Evolutionary conservation across 2,329 filamentous ascomycete genomes (phyloP).

Genomic region (Ilyonectria sp.): DNA sequence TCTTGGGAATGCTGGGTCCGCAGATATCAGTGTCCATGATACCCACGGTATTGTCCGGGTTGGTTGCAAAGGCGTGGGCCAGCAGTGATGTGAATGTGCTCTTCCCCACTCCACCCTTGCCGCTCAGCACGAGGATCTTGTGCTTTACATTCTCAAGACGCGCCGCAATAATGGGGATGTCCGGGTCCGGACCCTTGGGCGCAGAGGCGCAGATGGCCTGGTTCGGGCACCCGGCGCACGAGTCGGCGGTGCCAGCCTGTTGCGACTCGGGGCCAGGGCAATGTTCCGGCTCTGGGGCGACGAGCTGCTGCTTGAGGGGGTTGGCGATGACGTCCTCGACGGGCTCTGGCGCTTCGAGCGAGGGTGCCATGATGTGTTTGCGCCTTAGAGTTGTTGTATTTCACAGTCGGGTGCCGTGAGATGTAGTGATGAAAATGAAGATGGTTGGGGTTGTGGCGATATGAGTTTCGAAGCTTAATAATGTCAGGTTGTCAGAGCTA

Average conservation of each 20-base stretch:
- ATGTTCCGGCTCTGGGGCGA: slow-evolving; percentile 96
- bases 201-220: slow-evolving; percentile 94
- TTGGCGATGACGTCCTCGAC: slow-evolving; percentile 81
- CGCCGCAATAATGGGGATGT: slow-evolving; percentile 89
- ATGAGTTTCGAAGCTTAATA: slow-evolving; percentile 41
- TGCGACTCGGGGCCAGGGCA: slow-evolving; percentile 92
- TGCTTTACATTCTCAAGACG: slow-evolving; percentile 87
- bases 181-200: slow-evolving; percentile 95
- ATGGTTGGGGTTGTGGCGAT: slow-evolving; percentile 36
- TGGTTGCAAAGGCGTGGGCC: slow-evolving; percentile 88
- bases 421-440: slow-evolving; percentile 7
- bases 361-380: slow-evolving; percentile 78
- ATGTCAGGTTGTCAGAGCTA: slow-evolving; percentile 3
- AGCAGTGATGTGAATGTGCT: slow-evolving; percentile 93
- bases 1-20: slow-evolving; percentile 96
- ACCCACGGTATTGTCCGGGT: slow-evolving; percentile 84
- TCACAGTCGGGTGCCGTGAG: slow-evolving; percentile 6
- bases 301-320: slow-evolving; percentile 83
- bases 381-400: slow-evolving; percentile 15
- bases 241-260: slow-evolving; percentile 79
- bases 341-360: slow-evolving; percentile 79
- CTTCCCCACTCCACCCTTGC: slow-evolving; percentile 97
- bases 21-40: slow-evolving; percentile 99
- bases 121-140: slow-evolving; percentile 93
- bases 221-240: slow-evolving; percentile 95